phyloP scores from a whole-genome alignment of 2,329 filamentous ascomycete genomes.

The Aureobasidium zeae region DNA sequence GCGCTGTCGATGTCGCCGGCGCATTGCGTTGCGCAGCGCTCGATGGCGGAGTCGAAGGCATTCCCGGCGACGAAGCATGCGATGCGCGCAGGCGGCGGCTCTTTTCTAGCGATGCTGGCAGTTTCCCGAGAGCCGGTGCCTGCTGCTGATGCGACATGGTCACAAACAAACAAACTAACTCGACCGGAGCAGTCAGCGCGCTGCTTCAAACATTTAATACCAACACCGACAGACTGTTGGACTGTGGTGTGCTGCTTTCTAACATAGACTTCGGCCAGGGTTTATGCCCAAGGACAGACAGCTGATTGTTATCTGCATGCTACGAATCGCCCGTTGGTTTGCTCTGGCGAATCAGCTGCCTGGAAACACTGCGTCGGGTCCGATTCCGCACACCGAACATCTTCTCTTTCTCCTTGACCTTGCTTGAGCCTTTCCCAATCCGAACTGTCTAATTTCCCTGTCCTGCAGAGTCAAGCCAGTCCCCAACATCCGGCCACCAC shows the following conservation, averaged over 20 bases:
- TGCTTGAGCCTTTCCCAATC: conserved; percentile 7
- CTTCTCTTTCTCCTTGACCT: background rate
- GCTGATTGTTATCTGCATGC: too few relatives aligned
- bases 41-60: background rate
- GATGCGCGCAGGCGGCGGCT: conserved; percentile 6
- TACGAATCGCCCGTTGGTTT: too few relatives aligned
- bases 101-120: conserved; percentile 8
- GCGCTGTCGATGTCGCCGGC: conserved; percentile 26
- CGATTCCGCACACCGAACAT: too few relatives aligned
- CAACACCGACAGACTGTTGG: too few relatives aligned
- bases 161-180: too few relatives aligned
- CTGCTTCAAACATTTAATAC: too few relatives aligned
- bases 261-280: too few relatives aligned
- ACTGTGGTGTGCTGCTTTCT: too few relatives aligned
- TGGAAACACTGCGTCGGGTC: background rate
- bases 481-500: conserved; percentile 11
- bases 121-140: background rate
- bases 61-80: background rate
- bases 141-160: too few relatives aligned
- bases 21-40: background rate
- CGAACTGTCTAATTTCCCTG: conserved; percentile 8
- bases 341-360: conserved; percentile 1
- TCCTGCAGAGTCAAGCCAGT: background rate
- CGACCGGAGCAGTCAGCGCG: too few relatives aligned
- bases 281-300: too few relatives aligned